phyloP scores from a whole-genome alignment of 1,284 basidiomycete species.

The Vanrija sp. region DNA sequence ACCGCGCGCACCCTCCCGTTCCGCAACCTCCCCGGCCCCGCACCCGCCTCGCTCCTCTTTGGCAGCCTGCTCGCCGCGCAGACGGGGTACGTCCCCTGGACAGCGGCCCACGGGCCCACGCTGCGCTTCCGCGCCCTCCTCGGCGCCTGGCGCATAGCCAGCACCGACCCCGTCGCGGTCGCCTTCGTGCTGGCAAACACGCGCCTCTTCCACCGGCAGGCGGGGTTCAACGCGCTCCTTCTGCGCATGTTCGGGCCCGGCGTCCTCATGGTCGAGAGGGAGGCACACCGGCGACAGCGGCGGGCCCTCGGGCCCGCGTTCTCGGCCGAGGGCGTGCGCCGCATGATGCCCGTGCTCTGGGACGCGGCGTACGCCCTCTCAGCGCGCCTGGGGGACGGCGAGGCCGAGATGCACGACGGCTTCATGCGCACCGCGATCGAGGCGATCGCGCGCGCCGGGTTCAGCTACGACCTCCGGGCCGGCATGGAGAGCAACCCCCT shows the following conservation, averaged over 20 bases:
- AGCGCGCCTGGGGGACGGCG: slow-evolving; percentile 26
- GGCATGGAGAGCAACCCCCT: slow-evolving; percentile 54
- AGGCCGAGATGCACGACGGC: slow-evolving; percentile 54
- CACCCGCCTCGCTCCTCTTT: slow-evolving; percentile 3
- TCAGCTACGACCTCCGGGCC: slow-evolving; percentile 60
- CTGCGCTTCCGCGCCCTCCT: slow-evolving; percentile 26
- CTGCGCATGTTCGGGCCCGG: slow-evolving; percentile 46
- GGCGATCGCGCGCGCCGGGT: slow-evolving; percentile 67
- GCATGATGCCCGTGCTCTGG: slow-evolving; percentile 61
- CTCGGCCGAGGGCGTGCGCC: slow-evolving; percentile 38
- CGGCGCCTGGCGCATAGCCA: slow-evolving; percentile 53
- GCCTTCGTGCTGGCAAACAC: slow-evolving; percentile 59
- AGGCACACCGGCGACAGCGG: slow-evolving; percentile 55
- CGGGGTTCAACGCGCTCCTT: slow-evolving; percentile 58
- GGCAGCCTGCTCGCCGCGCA: neutral
- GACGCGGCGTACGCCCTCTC: slow-evolving; percentile 58
- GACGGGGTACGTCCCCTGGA: neutral
- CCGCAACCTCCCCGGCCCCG: slow-evolving; percentile 14
- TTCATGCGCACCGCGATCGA: slow-evolving; percentile 64
- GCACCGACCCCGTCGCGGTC: slow-evolving; percentile 60
- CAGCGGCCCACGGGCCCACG: slow-evolving; percentile 17
- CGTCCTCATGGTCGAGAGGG: slow-evolving; percentile 49
- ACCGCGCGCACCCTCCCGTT: neutral
- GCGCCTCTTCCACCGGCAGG: slow-evolving; percentile 65
- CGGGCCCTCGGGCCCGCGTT: slow-evolving; percentile 52